Evolutionary conservation across 805 yeast genomes (phyloP), one percentile per base, ranked within the genome.

Genomic region (Pichia rugopelliculosa): DNA sequence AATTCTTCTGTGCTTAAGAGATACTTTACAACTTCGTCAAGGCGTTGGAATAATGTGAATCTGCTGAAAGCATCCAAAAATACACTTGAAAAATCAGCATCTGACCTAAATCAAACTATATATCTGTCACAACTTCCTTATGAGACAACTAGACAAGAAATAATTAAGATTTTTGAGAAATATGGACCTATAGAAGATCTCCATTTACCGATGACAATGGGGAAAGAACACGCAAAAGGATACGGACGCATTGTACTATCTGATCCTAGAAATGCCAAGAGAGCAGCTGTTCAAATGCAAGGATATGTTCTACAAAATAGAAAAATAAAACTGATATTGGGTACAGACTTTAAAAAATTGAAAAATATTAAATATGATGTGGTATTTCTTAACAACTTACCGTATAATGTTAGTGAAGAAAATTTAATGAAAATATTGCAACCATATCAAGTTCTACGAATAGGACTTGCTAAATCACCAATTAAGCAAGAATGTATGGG

Each of bases 401-500:
- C 65, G 2, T 60, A 62, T 47, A 53, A 51, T 2, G 46, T 48
- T 3, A 53, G 53, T 3, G 67, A 64, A 27, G 52, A 50, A 2
- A 60, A 63, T 11, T 45, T 64, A 1, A 55, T 61, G 58, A 38
- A 50, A 8, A 17, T 56, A 6, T 55, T 63, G 36, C 59, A 58
- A 9, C 60, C 59, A 1, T 50, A 52, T 24, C 59, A 59, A 26
- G 65, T 63, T 1, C 30, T 61, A n/a, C 42, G 66, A 30, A 56
- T 65, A 41, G 61, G 62, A 18, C 45, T 64, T 15, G 56, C 56
- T 13, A 50, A 59, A 36, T 59, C 66, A 0, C 66, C 66, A 5
- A 53, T 59, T n/a, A 56, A 62, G 1, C 44, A 53, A 15, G 49
- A 55, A 41, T 58, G 64, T 21, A 44, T 62, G 13, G 87, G 86